phyloP scores from a whole-genome alignment of 352 stramenopile species.

The Phytophthora europaea region DNA sequence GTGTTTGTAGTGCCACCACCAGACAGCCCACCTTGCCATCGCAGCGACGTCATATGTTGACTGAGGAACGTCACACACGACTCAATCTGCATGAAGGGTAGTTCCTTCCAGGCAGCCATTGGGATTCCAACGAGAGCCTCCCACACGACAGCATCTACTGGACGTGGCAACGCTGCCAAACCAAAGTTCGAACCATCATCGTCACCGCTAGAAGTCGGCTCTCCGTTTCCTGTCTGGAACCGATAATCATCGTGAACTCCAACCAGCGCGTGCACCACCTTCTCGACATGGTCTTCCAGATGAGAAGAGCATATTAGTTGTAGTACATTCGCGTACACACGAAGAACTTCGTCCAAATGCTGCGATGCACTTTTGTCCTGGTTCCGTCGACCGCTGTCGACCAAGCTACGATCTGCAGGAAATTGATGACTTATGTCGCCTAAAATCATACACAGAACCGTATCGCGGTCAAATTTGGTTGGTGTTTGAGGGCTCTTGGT shows the following conservation, averaged over 20 bases:
- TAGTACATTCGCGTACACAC: conserved; percentile 78
- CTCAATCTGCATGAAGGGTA: conserved; percentile 56
- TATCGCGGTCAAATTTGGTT: conserved; percentile 87
- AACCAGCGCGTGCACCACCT: conserved; percentile 82
- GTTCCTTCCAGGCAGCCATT: conserved; percentile 51
- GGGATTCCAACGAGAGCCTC: conserved; percentile 69
- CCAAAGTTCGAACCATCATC: conserved; percentile 13
- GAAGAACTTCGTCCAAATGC: conserved; percentile 64
- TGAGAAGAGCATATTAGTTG: conserved; percentile 72
- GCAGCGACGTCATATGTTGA: conserved; percentile 68
- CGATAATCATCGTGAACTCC: conserved; percentile 86
- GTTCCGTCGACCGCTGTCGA: conserved; percentile 13
- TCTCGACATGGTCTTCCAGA: conserved; percentile 86
- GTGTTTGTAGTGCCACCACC: conserved; percentile 10
- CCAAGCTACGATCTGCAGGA: conserved; percentile 51
- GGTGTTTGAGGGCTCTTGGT: conserved; percentile 56
- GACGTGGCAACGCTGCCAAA: conserved; percentile 49
- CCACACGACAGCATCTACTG: conserved; percentile 76
- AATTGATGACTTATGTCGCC: conserved; percentile 73
- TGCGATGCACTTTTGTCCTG: conserved; percentile 32
- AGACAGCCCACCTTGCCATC: conserved; percentile 60
- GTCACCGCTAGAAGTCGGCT: conserved; percentile 16
- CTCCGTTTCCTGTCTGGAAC: conserved; percentile 52
- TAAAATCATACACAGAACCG: conserved; percentile 80
- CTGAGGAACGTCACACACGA: conserved; percentile 65